A percentile compares a stretch with the other conserved stretches of the same genome.
These are phyloP conservation scores for Diutina catenulata DNA, from an alignment of 1,139 yeast species.

Conservation along the genomic window DNA sequence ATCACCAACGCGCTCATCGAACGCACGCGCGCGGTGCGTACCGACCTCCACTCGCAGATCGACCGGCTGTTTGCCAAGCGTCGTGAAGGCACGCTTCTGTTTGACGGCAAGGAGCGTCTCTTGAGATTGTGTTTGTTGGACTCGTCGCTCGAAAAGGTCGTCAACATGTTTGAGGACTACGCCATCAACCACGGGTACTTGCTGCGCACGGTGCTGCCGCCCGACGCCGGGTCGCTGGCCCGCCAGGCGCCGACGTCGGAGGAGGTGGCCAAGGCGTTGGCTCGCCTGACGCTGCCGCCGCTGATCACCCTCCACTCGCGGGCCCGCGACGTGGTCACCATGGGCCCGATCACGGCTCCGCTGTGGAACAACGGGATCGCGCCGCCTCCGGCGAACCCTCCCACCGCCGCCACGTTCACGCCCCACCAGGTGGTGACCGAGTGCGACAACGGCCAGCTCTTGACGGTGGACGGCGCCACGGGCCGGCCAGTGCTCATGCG, in stretches of 20 bases:
- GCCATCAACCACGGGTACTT: conserved; percentile 11
- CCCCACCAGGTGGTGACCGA: conserved; percentile 67
- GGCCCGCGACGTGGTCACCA: conserved; percentile 1
- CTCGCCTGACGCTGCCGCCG: not conserved
- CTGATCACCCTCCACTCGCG: conserved; percentile 1
- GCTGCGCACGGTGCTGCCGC: conserved; percentile 1
- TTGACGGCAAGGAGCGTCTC: conserved; percentile 34
- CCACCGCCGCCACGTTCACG: conserved; percentile 14
- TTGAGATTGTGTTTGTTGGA: conserved; percentile 33
- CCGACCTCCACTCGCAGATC: conserved; percentile 29
- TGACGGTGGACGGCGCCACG: conserved; percentile 55
- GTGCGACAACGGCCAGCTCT: conserved; percentile 38
- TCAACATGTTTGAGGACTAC: conserved; percentile 29
- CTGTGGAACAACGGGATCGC: not conserved
- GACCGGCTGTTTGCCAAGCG: conserved; percentile 27
- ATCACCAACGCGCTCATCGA: conserved; percentile 17
- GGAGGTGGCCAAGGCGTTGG: not conserved
- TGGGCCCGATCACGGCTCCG: not conserved
- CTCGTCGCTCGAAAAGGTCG: conserved; percentile 31
- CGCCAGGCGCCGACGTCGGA: not conserved
- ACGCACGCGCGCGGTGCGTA: conserved; percentile 29
- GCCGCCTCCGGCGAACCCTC: not conserved
- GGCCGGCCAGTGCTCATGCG: conserved; percentile 62
- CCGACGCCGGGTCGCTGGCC: too few species aligned
- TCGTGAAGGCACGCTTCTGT: conserved; percentile 24